Percentiles rank a stretch among this genome's conserved stretches.
phyloP scores from a whole-genome alignment of 2,329 filamentous ascomycete species.

The Neopestalotiopsis sp. region DNA sequence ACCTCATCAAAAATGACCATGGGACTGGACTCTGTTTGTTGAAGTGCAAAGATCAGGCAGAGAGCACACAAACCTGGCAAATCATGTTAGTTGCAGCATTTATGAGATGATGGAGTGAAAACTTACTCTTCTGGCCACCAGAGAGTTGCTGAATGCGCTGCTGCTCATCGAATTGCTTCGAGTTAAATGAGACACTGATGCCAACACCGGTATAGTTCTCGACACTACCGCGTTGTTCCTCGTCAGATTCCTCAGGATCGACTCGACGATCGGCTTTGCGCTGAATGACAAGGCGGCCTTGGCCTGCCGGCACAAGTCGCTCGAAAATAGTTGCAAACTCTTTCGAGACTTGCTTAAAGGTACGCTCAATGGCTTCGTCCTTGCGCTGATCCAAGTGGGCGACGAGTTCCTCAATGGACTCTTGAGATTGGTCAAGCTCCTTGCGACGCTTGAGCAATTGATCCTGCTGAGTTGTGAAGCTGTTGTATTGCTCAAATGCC shows the following conservation, averaged over 20 bases:
- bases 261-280: slow-evolving; percentile 79
- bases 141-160: slow-evolving; percentile 97
- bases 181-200: slow-evolving; percentile 98
- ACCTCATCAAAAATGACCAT: slow-evolving; percentile 99
- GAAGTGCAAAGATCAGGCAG: slow-evolving; percentile 98
- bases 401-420: slow-evolving; percentile 90
- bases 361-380: slow-evolving; percentile 97
- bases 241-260: slow-evolving; percentile 70
- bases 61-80: slow-evolving; percentile 83
- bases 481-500: slow-evolving; percentile 98
- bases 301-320: slow-evolving; percentile 91
- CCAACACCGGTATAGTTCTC: slow-evolving; percentile 97
- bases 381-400: slow-evolving; percentile 92
- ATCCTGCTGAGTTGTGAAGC: slow-evolving; percentile 91
- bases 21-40: slow-evolving; percentile 94
- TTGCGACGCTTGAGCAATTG: slow-evolving; percentile 82
- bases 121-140: slow-evolving; percentile 94
- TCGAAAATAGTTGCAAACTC: slow-evolving; percentile 95
- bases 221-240: slow-evolving; percentile 72
- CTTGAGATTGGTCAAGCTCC: slow-evolving; percentile 86
- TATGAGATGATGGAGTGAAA: neutral
- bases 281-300: slow-evolving; percentile 91
- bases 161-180: slow-evolving; percentile 92
- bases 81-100: slow-evolving; percentile 26
- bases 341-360: slow-evolving; percentile 95